phyloP scores from a whole-genome alignment of 305 asterid genomes.

The Ruellia speciosa region DNA sequence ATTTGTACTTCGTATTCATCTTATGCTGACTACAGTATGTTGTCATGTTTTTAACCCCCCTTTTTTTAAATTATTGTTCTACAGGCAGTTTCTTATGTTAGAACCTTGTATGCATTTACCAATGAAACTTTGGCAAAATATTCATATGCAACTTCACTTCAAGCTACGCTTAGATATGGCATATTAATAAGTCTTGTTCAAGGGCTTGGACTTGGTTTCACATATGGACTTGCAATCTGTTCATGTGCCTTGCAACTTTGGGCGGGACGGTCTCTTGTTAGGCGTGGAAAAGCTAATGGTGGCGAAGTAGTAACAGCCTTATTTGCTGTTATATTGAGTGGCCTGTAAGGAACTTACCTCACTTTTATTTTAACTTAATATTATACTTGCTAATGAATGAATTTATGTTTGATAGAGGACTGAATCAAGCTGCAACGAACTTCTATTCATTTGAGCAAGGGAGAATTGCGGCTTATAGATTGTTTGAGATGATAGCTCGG shows the following conservation, averaged over 20 bases:
- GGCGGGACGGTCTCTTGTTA: constrained; percentile 91
- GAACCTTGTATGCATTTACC: constrained; percentile 91
- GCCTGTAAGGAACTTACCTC: constrained; percentile 77
- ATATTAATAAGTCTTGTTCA: constrained; percentile 98
- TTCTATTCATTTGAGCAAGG: constrained; percentile 99
- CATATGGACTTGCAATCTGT: constrained; percentile 98
- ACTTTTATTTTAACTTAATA: constrained; percentile 20
- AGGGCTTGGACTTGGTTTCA: constrained; percentile 99
- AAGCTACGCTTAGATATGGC: constrained; percentile 97
- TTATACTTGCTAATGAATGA: constrained; percentile 16
- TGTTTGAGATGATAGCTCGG: constrained; percentile 95
- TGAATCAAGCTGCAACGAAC: constrained; percentile 99
- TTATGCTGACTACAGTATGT: not conserved
- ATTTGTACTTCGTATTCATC: not conserved
- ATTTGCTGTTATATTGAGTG: constrained; percentile 93
- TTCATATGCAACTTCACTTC: constrained; percentile 96
- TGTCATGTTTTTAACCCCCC: not conserved
- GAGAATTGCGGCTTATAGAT: constrained; percentile 97
- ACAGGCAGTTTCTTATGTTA: constrained; percentile 91
- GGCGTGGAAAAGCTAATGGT: constrained; percentile 72
- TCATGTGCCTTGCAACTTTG: constrained; percentile 98
- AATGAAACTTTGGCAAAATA: constrained; percentile 96
- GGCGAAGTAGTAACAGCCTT: constrained; percentile 88
- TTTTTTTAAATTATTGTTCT: constrained; percentile 16
- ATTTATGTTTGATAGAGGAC: constrained; percentile 53